Evolutionary conservation across 2,329 filamentous ascomycete species (phyloP), one percentile per base, ranked within the genome.

Genomic region (Rhinocladiella mackenziei): DNA sequence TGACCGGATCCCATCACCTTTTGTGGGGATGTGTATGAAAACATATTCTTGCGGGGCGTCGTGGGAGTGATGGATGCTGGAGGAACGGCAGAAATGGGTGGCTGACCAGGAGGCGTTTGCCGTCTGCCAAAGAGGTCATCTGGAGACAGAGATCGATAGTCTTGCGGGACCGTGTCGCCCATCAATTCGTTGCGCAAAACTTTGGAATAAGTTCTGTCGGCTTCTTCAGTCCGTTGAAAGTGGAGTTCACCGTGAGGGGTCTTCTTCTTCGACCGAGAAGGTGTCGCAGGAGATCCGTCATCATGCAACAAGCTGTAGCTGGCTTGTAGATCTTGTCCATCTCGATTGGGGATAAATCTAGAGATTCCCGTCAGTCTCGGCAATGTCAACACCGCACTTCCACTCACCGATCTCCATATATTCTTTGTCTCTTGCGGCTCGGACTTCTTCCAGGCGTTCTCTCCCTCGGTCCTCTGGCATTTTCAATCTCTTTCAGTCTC

Each of bases 11-110:
- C 77, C 52, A 79, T 77, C 45, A 73, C 78, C 60, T 84, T 78
- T 58, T 87, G 80, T 19, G 70, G 69, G 22, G 86, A 89, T 66
- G 87, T 82, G 64, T 94, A 96, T 18, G 85, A 87, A 63, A 98
- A 97, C 28, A 98, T 78, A 56, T 98, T 98, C 69, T 96, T 97
- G 66, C 95, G 89, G 7, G 92, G 92, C 3, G 92, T 98, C 1
- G 91, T 94, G 0, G 92, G 92, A 0, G 91, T 95, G 46, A 92
- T 74, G 44, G 80, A 74, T 19, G 76, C 83, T 1, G 84, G 78
- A 8, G 86, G 82, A n/a, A 89, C 67, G 17, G 78, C 73, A 9
- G 80, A 72, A 10, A 75, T 70, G 10, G 80, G 71, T 13, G 68
- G 65, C 56, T 81, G 80, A 46, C 76, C 80, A 18, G 89, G 89